Conservation (phyloP, 1,284 basidiomycete species). For the Trichosporon coremiiforme region DNA sequence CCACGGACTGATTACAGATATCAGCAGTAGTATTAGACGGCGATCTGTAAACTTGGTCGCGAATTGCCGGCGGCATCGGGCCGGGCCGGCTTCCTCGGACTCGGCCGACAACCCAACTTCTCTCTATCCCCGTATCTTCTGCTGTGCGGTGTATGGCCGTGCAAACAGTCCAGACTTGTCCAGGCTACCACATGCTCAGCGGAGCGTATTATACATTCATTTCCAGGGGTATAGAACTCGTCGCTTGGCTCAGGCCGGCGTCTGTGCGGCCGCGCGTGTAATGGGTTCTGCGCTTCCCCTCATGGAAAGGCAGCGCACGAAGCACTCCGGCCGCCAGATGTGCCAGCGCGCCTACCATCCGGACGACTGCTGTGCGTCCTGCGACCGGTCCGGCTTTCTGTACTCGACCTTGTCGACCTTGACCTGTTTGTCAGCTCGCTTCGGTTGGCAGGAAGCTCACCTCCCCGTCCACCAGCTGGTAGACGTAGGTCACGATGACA, state of each 20-base stretch:
- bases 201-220: constrained; percentile 1
- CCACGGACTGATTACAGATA: background rate
- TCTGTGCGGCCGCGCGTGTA: constrained; percentile 7
- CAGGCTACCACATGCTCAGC: background rate
- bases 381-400: constrained; percentile 52
- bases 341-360: background rate
- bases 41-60: constrained; percentile 1
- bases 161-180: background rate
- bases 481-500: constrained; percentile 93
- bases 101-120: background rate
- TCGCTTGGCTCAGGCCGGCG: background rate
- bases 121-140: background rate
- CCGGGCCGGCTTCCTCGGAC: constrained; percentile 4
- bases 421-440: constrained; percentile 47
- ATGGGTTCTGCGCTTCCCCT: background rate
- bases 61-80: constrained; percentile 10
- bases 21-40: background rate
- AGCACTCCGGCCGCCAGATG: too few relatives aligned
- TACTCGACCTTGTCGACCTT: constrained; percentile 61
- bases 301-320: too few relatives aligned
- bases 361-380: constrained; percentile 23
- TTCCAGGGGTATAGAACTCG: constrained; percentile 1
- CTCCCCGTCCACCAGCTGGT: constrained; percentile 89
- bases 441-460: constrained; percentile 57
- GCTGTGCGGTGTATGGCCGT: background rate